phyloP scores from a whole-genome alignment of 108 stramenopile genomes.

The Epithemia pelagica region DNA sequence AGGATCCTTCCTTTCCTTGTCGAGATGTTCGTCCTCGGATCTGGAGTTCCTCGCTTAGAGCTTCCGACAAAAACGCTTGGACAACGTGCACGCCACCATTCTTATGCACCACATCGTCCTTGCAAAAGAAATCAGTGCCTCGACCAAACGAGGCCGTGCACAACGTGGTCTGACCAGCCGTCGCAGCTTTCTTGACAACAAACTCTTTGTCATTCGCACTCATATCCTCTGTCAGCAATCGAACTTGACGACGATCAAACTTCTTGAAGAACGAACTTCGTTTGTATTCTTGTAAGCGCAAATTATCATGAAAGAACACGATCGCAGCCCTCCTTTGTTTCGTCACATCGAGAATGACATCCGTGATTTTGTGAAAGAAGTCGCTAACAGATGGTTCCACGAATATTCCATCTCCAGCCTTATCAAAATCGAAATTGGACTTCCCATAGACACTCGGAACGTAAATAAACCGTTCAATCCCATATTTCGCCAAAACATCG shows the following conservation, averaged over 20 bases:
- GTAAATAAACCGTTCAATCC: conserved; percentile 18
- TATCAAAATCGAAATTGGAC: conserved; percentile 46
- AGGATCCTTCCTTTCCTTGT: conserved; percentile 55
- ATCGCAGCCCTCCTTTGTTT: conserved; percentile 2
- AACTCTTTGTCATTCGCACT: not conserved
- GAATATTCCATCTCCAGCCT: conserved; percentile 44
- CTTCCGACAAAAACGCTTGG: conserved; percentile 6
- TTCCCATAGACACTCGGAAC: conserved; percentile 56
- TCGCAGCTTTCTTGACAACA: conserved; percentile 11
- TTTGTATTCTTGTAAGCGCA: not conserved
- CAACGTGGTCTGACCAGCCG: conserved; percentile 1
- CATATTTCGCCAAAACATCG: not conserved
- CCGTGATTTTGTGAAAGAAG: conserved; percentile 45
- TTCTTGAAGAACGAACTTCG: not conserved
- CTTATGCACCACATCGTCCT: conserved; percentile 1
- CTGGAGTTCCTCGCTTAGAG: conserved; percentile 54
- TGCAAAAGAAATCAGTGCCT: conserved; percentile 13
- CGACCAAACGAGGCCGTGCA: conserved; percentile 3
- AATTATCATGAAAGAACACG: conserved; percentile 1
- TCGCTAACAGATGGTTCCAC: conserved; percentile 35
- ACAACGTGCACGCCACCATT: conserved; percentile 11
- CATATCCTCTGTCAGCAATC: not conserved
- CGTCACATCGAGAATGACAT: conserved; percentile 25
- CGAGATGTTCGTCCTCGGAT: conserved; percentile 60
- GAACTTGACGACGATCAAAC: not conserved